Base-by-base conservation (phyloP, 192 early-diverging fungal genomes). In the Coemansia sp. region DNA sequence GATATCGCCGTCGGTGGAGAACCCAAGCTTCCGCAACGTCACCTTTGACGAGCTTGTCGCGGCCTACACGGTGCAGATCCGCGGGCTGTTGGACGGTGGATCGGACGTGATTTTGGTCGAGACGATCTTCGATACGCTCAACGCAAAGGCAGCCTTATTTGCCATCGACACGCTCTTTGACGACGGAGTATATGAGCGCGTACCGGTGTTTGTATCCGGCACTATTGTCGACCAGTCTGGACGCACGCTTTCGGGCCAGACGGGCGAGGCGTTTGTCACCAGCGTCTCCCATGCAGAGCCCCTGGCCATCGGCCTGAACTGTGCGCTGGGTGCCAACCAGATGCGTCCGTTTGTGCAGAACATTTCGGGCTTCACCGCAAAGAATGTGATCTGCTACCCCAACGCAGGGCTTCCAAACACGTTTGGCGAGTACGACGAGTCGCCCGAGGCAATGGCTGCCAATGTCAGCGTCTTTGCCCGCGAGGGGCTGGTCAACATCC, bases 151-250 rank as follows among this genome's bases (percentile, higher is more conserved):
- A 4, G 96, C 93, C 2, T 71, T 96, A 36, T 98, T 87, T 84
- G 96, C 96, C 14, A 90, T 96, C 68, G 94, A 96, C 76, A 67
- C 86, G 8, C 81, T 92, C 40, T 91, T 95, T 63, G 88, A 92
- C 32, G 89, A 92, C 46, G 89, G 88, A 40, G 86, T 85, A 14
- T 98, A 93, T 43, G 81, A 83, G 66, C 67, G 78, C 53, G 79
- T 88, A 5, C 90, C 91, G 8, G 78, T 93, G 35, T 87, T 92
- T 70, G 84, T 93, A 19, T 92, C 91, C 11, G 94, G 94, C 38
- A 98, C 96, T 13, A 98, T 98, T 84, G 96, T 98, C 23, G 96
- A 98, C 81, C 91, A 93, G 78, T 92, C 90, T 42, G 96, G 96
- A 38, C 90, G 96, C 71, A 98, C 96, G 15, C 86, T 98, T 40